Base-by-base conservation (phyloP, 768 basidiomycete genomes). In the Nidularia sp. region DNA sequence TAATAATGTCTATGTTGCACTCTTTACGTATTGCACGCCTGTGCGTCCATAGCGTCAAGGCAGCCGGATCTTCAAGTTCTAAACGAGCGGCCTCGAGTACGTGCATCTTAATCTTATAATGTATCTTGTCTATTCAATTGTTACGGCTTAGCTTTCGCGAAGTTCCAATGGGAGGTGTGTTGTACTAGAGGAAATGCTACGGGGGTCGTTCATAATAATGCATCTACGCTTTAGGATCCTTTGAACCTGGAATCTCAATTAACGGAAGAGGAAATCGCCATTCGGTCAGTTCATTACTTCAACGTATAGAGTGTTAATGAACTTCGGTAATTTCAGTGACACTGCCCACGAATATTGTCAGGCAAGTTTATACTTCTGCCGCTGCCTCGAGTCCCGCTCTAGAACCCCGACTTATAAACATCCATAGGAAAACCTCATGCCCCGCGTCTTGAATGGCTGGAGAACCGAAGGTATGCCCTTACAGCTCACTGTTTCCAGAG, bases 401-500 rank as follows among this genome's bases (percentile, higher is more conserved):
- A 50, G 34, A 8, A 41, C 9, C 6, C 22, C 4, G n/a, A 45
- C 12, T 12, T n/a, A 12, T 25, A 45, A 8, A 34, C 3, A 35
- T 18, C 18, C 1, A 48, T 61, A 97, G 88, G 89, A 93, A 61
- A 81, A 84, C 50, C 79, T 98, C 4, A 70, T 81, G 50, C 93
- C 96, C n/a, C 84, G 93, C 15, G 88, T 98, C n/a, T 67, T 93
- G 18, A 74, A 95, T 35, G 92, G 84, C 32, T 93, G 92, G 80
- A 75, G 95, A 51, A 92, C 86, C 5, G 96, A 97, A 80, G 75
- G 92, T 90, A 47, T 51, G 76, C 57, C 53, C 47, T 34, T 3
- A 29, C 18, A 33, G 7, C 18, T 32, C 39, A 5, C 12, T 45
- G 6, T 43, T 36, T 7, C 6, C 35, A 18, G 50, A 46, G 36